phyloP scores from a whole-genome alignment of 2,329 filamentous ascomycete genomes.

The Xylaria sp. region DNA sequence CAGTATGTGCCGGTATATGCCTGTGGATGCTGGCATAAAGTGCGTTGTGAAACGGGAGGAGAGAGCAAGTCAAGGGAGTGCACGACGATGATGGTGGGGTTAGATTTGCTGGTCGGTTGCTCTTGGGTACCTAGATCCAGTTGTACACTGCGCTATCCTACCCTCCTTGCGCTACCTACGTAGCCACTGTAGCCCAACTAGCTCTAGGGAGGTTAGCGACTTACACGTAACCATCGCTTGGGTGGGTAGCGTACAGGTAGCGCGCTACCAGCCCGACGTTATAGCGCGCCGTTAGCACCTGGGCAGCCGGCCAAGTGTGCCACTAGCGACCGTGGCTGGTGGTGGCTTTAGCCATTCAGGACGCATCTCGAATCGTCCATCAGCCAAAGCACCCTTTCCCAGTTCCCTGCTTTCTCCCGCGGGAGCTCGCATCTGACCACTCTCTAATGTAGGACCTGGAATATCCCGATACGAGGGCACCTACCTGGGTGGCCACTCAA shows the following conservation, averaged over 20 bases:
- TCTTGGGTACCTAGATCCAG: conserved; percentile 9
- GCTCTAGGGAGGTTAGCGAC: conserved; percentile 10
- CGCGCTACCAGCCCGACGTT: not conserved
- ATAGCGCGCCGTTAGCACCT: conserved; percentile 4
- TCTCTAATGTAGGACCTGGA: conserved; percentile 17
- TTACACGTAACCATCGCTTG: conserved; percentile 20
- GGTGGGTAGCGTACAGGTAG: conserved; percentile 6
- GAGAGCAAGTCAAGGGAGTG: conserved; percentile 21
- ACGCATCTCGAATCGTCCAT: not conserved
- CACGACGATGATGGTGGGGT: conserved; percentile 19
- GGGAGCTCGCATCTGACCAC: conserved; percentile 19
- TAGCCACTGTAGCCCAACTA: conserved; percentile 16
- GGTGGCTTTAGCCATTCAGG: conserved; percentile 28
- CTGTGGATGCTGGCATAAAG: conserved; percentile 21
- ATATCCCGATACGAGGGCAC: conserved; percentile 22
- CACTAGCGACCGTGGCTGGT: conserved; percentile 34
- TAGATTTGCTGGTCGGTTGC: conserved; percentile 7
- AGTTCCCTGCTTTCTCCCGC: conserved; percentile 7
- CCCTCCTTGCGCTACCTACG: not conserved
- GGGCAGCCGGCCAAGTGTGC: conserved; percentile 6
- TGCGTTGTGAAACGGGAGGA: conserved; percentile 21
- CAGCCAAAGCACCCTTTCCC: not conserved
- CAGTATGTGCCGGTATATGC: not conserved
- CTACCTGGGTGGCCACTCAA: not conserved
- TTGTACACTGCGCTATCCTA: conserved; percentile 1